phyloP scores from a whole-genome alignment of 192 early-diverging fungal genomes.

The Coemansia sp. region DNA sequence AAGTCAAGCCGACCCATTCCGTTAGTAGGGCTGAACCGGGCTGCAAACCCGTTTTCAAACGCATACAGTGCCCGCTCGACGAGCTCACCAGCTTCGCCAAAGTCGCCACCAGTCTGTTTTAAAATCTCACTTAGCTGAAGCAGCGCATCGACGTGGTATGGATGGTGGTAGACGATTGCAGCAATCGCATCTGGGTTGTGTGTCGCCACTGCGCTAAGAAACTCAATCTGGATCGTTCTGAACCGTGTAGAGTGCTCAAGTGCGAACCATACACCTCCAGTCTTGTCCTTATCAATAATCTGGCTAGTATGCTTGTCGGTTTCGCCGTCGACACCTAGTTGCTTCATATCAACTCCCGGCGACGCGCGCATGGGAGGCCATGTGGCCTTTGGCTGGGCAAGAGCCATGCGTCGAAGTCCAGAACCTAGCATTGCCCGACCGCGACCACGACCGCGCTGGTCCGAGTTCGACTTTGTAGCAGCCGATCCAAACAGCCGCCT shows the following conservation, averaged over 20 bases:
- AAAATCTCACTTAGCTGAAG: conserved; percentile 82
- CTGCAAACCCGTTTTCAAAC: conserved; percentile 79
- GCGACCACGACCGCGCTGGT: conserved; percentile 4
- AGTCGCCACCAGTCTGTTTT: conserved; percentile 80
- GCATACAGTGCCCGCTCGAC: conserved; percentile 88
- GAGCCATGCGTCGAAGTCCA: conserved; percentile 43
- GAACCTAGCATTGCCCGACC: conserved; percentile 8
- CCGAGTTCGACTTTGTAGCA: conserved; percentile 55
- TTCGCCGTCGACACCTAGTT: conserved; percentile 48
- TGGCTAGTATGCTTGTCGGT: conserved; percentile 40
- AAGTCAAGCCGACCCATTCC: conserved; percentile 70
- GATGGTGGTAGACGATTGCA: conserved; percentile 66
- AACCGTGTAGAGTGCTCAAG: conserved; percentile 73
- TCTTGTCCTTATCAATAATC: conserved; percentile 28
- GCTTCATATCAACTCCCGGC: conserved; percentile 44
- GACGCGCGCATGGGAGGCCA: conserved; percentile 64
- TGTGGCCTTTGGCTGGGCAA: conserved; percentile 67
- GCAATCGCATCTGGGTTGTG: conserved; percentile 73
- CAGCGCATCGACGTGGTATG: conserved; percentile 86
- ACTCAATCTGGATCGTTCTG: conserved; percentile 70
- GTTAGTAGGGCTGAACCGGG: conserved; percentile 67
- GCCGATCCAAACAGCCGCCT: conserved; percentile 84
- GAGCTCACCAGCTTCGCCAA: conserved; percentile 72
- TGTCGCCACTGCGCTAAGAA: conserved; percentile 67
- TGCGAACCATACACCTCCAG: conserved; percentile 51